Percentiles rank a stretch among this genome's conserved stretches.
These are phyloP conservation scores for Carex myosuroides DNA, from an alignment of 176 grass and related monocot genomes.

Conservation along the genomic window DNA sequence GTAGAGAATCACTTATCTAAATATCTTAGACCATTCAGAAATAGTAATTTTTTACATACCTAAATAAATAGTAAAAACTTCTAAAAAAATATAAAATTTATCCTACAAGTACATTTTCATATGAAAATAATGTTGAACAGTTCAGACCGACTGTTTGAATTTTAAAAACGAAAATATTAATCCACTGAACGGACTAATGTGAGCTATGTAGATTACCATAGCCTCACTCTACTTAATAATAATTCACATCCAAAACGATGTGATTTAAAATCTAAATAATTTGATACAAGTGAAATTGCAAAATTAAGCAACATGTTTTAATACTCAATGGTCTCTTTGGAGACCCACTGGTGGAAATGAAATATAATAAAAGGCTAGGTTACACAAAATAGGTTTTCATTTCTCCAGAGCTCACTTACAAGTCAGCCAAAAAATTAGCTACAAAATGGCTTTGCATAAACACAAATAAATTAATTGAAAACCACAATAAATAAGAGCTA, in stretches of 20 bases:
- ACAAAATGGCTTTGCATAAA: constrained; percentile 25
- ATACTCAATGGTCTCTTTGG: constrained; percentile 7
- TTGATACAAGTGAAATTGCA: neutral
- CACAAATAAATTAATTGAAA: constrained; percentile 11
- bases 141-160: no score
- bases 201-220: no score
- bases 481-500: constrained; percentile 11
- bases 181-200: no score
- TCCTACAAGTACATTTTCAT: no score
- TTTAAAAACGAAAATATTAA: no score
- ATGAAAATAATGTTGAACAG: no score
- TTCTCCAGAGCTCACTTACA: constrained; percentile 13
- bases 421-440: constrained; percentile 22
- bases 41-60: no score
- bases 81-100: no score
- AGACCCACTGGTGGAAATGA: neutral
- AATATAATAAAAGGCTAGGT: neutral
- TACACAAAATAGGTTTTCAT: constrained; percentile 15
- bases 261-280: neutral
- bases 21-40: no score
- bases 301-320: neutral
- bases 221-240: neutral
- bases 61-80: no score
- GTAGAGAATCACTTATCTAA: no score
- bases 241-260: neutral